Evolutionary conservation across 1,284 basidiomycete genomes (phyloP).

Genomic region (Flammula alnicola): DNA sequence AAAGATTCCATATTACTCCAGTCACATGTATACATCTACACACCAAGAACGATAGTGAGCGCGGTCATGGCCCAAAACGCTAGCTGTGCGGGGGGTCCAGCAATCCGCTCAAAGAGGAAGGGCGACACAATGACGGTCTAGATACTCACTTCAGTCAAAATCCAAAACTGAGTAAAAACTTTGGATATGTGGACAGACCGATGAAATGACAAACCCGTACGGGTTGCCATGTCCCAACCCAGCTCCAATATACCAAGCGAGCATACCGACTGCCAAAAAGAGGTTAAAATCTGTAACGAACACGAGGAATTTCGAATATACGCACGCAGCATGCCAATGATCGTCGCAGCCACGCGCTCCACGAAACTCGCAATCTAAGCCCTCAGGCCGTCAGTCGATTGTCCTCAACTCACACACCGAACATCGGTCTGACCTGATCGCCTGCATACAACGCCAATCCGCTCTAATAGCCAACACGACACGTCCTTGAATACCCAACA

Average conservation of each 20-base stretch:
- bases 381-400: not conserved
- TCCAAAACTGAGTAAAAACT: not conserved
- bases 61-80: constrained; percentile 40
- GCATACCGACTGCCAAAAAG: constrained; percentile 37
- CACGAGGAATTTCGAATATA: not conserved
- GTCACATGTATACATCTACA: constrained; percentile 1
- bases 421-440: constrained; percentile 37
- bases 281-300: not conserved
- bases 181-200: constrained; percentile 33
- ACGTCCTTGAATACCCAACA: not conserved
- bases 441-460: constrained; percentile 44
- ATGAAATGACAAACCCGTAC: constrained; percentile 43
- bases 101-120: constrained; percentile 36
- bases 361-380: constrained; percentile 38
- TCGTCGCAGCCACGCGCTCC: constrained; percentile 36
- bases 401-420: no score
- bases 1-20: not conserved
- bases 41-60: constrained; percentile 42
- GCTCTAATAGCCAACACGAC: constrained; percentile 23
- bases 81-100: constrained; percentile 35
- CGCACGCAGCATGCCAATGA: constrained; percentile 39
- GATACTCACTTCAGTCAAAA: not conserved
- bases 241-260: constrained; percentile 46
- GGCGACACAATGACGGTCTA: constrained; percentile 40
- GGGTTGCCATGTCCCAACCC: constrained; percentile 40